phyloP scores from a whole-genome alignment of 2,329 filamentous ascomycete genomes.

The Talaromyces funiculosus region DNA sequence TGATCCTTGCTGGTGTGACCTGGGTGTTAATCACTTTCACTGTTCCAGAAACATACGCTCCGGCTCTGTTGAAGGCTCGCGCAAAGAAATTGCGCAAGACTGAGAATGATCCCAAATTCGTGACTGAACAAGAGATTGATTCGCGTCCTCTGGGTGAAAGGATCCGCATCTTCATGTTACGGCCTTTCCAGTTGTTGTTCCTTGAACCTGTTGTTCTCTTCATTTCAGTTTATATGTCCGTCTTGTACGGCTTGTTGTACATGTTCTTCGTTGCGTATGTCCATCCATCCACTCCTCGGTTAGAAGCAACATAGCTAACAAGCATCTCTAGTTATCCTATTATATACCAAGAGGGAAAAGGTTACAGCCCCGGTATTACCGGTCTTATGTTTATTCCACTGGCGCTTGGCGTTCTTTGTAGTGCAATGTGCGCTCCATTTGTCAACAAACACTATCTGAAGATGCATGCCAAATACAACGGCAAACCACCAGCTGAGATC shows the following conservation, averaged over 20 bases:
- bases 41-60: constrained; percentile 85
- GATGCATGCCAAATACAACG: constrained; percentile 57
- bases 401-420: constrained; percentile 66
- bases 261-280: constrained; percentile 51
- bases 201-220: constrained; percentile 78
- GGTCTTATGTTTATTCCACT: constrained; percentile 85
- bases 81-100: constrained; percentile 66
- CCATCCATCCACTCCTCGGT: constrained; percentile 32
- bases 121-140: constrained; percentile 78
- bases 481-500: constrained; percentile 69
- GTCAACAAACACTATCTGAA: constrained; percentile 78
- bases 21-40: constrained; percentile 78
- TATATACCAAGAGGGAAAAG: constrained; percentile 74
- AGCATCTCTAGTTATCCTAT: constrained; percentile 40
- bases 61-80: constrained; percentile 65
- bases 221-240: constrained; percentile 78
- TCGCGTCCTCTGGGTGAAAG: constrained; percentile 62
- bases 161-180: constrained; percentile 67
- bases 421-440: constrained; percentile 61
- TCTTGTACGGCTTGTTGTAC: constrained; percentile 53
- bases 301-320: constrained; percentile 15
- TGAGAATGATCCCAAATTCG: constrained; percentile 61
- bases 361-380: constrained; percentile 65
- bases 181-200: constrained; percentile 82
- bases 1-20: constrained; percentile 65